Evolutionary conservation across 805 yeast genomes (phyloP).

Genomic region (Kazachstania kunashirensis): DNA sequence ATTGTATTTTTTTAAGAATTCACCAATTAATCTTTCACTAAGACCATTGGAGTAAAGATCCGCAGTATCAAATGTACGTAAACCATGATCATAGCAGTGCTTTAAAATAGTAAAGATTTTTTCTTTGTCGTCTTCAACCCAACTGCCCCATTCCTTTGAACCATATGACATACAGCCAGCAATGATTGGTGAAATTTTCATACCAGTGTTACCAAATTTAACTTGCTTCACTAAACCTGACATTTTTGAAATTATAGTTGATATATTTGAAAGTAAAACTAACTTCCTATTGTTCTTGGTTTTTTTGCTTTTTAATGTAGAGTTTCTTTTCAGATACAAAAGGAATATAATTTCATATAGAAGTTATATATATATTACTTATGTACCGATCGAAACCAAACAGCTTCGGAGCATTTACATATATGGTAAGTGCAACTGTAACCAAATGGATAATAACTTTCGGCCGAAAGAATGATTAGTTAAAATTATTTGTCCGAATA

Average conservation of each 20-base stretch:
- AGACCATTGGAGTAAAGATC: constrained; percentile 36
- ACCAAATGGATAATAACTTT: no score
- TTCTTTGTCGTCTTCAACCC: constrained; percentile 42
- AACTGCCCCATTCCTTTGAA: constrained; percentile 34
- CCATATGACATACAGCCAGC: constrained; percentile 51
- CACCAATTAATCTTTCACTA: constrained; percentile 43
- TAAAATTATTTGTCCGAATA: no score
- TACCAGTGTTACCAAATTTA: constrained; percentile 37
- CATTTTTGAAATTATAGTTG: not conserved
- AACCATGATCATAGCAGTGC: constrained; percentile 37
- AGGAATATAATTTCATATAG: no score
- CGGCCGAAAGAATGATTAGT: no score
- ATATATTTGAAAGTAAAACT: not conserved
- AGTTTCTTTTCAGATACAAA: no score
- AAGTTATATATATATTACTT: no score
- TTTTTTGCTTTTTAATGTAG: no score
- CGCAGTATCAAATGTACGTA: constrained; percentile 26
- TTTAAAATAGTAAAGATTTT: constrained; percentile 36
- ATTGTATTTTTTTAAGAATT: constrained; percentile 40
- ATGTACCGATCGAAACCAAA: no score
- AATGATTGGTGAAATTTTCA: constrained; percentile 39
- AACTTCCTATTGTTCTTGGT: not conserved
- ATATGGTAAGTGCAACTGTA: no score
- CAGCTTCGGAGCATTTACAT: no score
- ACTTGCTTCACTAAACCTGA: constrained; percentile 9